phyloP scores from a whole-genome alignment of 1,284 basidiomycete genomes.

The Cryptococcus hybrid region DNA sequence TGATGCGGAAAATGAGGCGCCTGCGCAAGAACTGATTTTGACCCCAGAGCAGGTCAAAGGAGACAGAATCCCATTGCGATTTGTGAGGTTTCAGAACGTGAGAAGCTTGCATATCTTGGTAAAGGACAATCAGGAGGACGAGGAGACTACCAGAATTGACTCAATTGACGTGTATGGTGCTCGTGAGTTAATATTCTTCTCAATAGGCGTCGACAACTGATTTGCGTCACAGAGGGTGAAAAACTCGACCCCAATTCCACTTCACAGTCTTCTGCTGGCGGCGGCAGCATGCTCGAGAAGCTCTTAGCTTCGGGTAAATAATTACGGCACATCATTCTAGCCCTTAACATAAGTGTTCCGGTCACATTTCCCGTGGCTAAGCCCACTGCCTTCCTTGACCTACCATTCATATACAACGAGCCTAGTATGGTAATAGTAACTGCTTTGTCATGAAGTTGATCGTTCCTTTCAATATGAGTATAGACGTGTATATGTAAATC shows the following conservation, averaged over 20 bases:
- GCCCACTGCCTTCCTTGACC: neutral
- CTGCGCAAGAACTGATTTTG: constrained; percentile 51
- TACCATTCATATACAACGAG: constrained; percentile 52
- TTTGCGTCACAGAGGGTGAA: neutral
- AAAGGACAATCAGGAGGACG: constrained; percentile 68
- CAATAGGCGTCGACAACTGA: neutral
- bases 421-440: no score
- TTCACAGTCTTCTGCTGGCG: neutral
- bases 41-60: constrained; percentile 53
- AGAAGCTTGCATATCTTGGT: constrained; percentile 74
- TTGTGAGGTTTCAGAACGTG: constrained; percentile 76
- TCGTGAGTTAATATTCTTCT: constrained; percentile 13
- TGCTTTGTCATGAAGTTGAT: no score
- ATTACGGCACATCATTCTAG: no score
- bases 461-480: no score
- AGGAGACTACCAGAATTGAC: constrained; percentile 74
- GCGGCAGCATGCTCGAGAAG: constrained; percentile 11
- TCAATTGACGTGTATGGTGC: constrained; percentile 68
- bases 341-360: neutral
- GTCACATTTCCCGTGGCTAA: constrained; percentile 30
- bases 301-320: neutral
- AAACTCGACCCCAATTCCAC: neutral
- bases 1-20: constrained; percentile 44
- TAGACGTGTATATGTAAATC: no score
- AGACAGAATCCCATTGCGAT: constrained; percentile 62